Evolutionary conservation across 129 eudicot genomes (phyloP).

Genomic region (Glebionis coronaria): DNA sequence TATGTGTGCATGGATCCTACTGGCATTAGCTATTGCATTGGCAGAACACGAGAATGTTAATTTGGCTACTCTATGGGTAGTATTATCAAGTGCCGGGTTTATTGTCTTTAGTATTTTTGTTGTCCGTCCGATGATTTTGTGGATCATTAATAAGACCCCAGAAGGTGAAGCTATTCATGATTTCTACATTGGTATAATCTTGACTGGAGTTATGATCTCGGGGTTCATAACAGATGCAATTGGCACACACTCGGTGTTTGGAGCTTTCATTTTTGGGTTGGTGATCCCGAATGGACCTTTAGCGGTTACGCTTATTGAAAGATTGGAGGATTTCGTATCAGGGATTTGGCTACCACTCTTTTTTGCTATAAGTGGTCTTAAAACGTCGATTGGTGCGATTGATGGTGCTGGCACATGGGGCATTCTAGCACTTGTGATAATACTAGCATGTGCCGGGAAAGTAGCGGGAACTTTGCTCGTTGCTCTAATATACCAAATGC

Average conservation of each 20-base stretch:
- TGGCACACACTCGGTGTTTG: constrained; percentile 82
- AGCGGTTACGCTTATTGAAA: constrained; percentile 65
- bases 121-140: constrained; percentile 49
- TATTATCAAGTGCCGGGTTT: constrained; percentile 61
- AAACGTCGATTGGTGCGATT: constrained; percentile 52
- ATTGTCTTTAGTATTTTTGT: constrained; percentile 47
- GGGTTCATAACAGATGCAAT: constrained; percentile 82
- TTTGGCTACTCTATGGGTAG: constrained; percentile 65
- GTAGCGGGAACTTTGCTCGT: constrained; percentile 66
- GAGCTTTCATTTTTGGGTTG: constrained; percentile 81
- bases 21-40: constrained; percentile 81
- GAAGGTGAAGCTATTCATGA: constrained; percentile 75
- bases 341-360: constrained; percentile 70
- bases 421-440: constrained; percentile 41
- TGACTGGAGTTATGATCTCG: constrained; percentile 75
- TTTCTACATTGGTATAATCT: constrained; percentile 53
- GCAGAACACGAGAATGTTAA: constrained; percentile 53
- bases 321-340: constrained; percentile 75
- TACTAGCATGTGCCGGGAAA: constrained; percentile 72
- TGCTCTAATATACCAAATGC: constrained; percentile 55
- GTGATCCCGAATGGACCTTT: constrained; percentile 76
- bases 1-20: constrained; percentile 68
- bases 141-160: constrained; percentile 53
- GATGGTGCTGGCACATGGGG: constrained; percentile 52
- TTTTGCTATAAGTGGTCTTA: constrained; percentile 77